These are phyloP conservation scores for Chloris gayana DNA, from an alignment of 176 grass and related monocot species.

Conservation along the genomic window DNA sequence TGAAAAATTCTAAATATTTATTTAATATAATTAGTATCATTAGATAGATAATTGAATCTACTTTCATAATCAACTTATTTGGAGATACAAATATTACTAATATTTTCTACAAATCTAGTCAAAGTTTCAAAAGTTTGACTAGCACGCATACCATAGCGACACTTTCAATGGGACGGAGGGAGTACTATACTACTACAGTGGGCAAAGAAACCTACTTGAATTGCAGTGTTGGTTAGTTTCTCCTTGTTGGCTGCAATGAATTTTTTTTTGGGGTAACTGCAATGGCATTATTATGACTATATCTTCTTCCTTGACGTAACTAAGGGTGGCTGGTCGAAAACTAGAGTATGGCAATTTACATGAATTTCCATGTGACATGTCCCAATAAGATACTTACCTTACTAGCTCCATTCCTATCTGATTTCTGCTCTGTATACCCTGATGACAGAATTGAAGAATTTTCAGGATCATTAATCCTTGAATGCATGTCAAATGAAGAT, in stretches of 20 bases:
- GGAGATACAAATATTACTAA: too few relatives aligned
- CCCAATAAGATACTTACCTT: constrained; percentile 38
- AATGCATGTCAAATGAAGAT: constrained; percentile 37
- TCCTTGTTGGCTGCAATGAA: not conserved
- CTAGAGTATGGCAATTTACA: not conserved
- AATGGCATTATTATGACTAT: not conserved
- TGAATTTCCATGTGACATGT: constrained; percentile 11
- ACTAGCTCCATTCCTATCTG: not conserved
- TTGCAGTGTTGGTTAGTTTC: not conserved
- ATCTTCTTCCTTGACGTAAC: too few relatives aligned
- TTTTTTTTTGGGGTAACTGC: too few relatives aligned
- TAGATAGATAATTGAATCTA: too few relatives aligned
- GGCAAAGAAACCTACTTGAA: constrained; percentile 2
- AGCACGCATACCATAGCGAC: too few relatives aligned
- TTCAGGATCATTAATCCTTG: constrained; percentile 41
- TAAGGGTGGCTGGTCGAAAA: not conserved
- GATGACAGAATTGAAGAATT: constrained; percentile 30
- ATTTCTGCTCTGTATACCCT: constrained; percentile 29
- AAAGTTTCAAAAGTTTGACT: too few relatives aligned
- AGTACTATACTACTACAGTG: too few relatives aligned
- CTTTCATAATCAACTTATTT: too few relatives aligned
- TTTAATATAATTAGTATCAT: too few relatives aligned
- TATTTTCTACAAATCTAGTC: too few relatives aligned
- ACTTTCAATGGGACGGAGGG: too few relatives aligned
- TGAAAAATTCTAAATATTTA: too few relatives aligned